Conservation (phyloP, 176 grass and related monocot genomes). For the Zoysia japonica region DNA sequence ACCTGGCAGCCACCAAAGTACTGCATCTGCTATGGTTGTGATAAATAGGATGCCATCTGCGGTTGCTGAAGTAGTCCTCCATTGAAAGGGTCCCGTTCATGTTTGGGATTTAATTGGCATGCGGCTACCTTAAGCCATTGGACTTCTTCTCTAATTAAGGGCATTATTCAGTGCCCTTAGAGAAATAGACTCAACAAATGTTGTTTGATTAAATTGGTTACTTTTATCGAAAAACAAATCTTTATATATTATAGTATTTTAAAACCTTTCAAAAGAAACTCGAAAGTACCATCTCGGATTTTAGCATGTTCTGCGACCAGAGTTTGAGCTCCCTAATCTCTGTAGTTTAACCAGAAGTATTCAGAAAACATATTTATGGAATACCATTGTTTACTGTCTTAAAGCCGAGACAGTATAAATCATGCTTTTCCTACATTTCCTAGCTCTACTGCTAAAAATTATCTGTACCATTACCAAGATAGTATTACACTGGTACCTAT, state of each 20-base stretch:
- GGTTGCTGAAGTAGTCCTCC: constrained; percentile 57
- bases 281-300: constrained; percentile 81
- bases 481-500: too few relatives aligned
- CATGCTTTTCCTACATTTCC: too few relatives aligned
- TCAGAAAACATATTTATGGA: not conserved
- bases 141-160: constrained; percentile 70
- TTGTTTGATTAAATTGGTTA: not conserved
- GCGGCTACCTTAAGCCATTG: constrained; percentile 72
- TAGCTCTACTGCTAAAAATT: too few relatives aligned
- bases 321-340: constrained; percentile 97
- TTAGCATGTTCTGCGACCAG: constrained; percentile 91
- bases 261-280: constrained; percentile 39
- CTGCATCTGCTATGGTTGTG: constrained; percentile 62
- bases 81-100: constrained; percentile 64
- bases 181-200: constrained; percentile 15
- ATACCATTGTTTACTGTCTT: too few relatives aligned
- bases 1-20: constrained; percentile 51
- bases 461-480: too few relatives aligned
- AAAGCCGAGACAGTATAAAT: too few relatives aligned
- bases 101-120: constrained; percentile 53
- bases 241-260: not conserved
- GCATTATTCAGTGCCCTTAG: constrained; percentile 72
- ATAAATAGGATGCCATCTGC: constrained; percentile 51
- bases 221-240: constrained; percentile 2
- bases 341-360: constrained; percentile 74